Conservation (phyloP, 108 stramenopile genomes). For the Schizochytrium sp. region DNA sequence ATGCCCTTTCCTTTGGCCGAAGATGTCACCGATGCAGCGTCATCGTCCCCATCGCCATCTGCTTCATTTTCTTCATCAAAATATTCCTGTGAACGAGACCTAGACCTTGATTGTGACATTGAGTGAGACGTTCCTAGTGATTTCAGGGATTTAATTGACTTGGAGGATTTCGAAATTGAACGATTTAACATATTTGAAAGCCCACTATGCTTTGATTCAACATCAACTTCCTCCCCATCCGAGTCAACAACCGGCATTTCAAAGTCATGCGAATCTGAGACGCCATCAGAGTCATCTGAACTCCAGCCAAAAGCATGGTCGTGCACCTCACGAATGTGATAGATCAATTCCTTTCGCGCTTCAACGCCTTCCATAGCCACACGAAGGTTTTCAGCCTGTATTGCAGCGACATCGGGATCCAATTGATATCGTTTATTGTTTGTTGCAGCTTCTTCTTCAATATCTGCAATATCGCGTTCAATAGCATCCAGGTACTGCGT, state of each 20-base stretch:
- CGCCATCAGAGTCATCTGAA: slow-evolving; percentile 54
- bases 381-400: not conserved
- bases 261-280: not conserved
- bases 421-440: slow-evolving; percentile 47
- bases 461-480: slow-evolving; percentile 38
- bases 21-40: too few relatives aligned
- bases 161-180: too few relatives aligned
- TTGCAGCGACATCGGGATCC: slow-evolving; percentile 3
- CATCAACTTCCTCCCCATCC: not conserved
- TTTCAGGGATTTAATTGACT: too few relatives aligned
- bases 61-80: too few relatives aligned
- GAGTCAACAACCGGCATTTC: slow-evolving; percentile 12
- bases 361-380: slow-evolving; percentile 4
- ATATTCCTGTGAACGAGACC: too few relatives aligned
- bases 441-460: slow-evolving; percentile 38
- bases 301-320: slow-evolving; percentile 47
- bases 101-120: too few relatives aligned
- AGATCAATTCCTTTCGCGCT: not conserved
- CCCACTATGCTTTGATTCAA: too few relatives aligned
- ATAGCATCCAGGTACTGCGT: slow-evolving; percentile 20
- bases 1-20: too few relatives aligned
- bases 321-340: not conserved
- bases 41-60: too few relatives aligned
- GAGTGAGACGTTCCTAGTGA: too few relatives aligned
- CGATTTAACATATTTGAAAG: too few relatives aligned